A percentile compares a stretch with the other conserved stretches of the same genome.
These are phyloP conservation scores for Mytilinidion resinicola DNA, from an alignment of 495 filamentous ascomycete species.

Conservation along the genomic window DNA sequence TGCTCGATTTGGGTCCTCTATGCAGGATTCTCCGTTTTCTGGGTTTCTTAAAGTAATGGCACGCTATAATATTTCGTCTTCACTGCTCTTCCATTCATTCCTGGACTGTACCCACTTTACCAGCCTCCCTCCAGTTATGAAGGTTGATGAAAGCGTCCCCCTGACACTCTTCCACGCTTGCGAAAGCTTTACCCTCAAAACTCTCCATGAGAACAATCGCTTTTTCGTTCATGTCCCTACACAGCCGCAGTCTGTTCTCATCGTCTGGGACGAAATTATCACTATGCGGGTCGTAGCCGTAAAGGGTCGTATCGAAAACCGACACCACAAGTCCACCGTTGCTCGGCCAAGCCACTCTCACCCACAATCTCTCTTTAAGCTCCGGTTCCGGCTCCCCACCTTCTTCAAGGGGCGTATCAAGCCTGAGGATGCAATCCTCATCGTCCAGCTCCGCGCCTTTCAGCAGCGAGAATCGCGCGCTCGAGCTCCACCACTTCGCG, in stretches of 20 bases:
- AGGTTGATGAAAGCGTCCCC: constrained; percentile 10
- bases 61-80: no score
- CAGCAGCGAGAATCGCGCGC: constrained; percentile 6
- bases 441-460: constrained; percentile 5
- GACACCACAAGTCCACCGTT: constrained; percentile 10
- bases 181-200: constrained; percentile 12
- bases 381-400: constrained; percentile 8
- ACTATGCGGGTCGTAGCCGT: constrained; percentile 4
- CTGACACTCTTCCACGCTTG: constrained; percentile 9
- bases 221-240: constrained; percentile 11
- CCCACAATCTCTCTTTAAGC: constrained; percentile 6
- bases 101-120: background rate
- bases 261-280: constrained; percentile 11
- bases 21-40: no score
- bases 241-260: constrained; percentile 12
- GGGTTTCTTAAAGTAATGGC: no score
- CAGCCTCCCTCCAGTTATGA: background rate
- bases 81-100: constrained; percentile 1
- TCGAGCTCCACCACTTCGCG: constrained; percentile 27
- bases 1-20: no score
- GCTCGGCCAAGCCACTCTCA: constrained; percentile 19
- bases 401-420: no score
- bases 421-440: background rate
- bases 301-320: constrained; percentile 9
- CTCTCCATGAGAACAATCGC: constrained; percentile 12